These are phyloP conservation scores for Tetradesmus obliquus DNA, from an alignment of 139 green algal genomes.

Conservation along the genomic window DNA sequence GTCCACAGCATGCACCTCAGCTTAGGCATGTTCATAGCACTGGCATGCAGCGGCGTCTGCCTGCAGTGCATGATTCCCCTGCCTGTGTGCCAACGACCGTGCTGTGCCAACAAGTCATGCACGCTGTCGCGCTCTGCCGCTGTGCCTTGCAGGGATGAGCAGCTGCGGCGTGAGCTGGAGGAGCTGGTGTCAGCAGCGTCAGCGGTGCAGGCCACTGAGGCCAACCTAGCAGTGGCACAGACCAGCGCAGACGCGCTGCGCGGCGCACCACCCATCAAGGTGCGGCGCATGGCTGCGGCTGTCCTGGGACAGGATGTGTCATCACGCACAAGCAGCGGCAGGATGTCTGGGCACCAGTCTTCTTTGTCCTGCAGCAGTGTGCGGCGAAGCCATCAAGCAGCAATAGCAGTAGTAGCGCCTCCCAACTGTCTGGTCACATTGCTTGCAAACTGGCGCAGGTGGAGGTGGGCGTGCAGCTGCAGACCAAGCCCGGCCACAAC, in stretches of 20 bases:
- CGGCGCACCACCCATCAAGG: conserved; percentile 18
- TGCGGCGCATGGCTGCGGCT: not conserved
- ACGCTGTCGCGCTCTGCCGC: not conserved
- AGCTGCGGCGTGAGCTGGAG: conserved; percentile 22
- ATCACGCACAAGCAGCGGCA: too few species aligned
- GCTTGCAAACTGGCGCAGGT: conserved; percentile 4
- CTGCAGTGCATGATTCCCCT: too few species aligned
- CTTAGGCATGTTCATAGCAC: too few species aligned
- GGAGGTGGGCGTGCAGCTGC: conserved; percentile 14
- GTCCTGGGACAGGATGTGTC: too few species aligned
- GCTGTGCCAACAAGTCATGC: not conserved
- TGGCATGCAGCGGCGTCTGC: too few species aligned
- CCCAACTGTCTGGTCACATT: too few species aligned
- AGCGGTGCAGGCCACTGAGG: conserved; percentile 30
- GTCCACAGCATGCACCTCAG: too few species aligned
- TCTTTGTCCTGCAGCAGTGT: not conserved
- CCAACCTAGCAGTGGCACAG: not conserved
- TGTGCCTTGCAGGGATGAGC: conserved; percentile 10
- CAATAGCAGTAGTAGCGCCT: too few species aligned
- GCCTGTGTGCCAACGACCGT: not conserved
- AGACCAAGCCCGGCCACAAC: conserved; percentile 29
- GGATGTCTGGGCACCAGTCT: too few species aligned
- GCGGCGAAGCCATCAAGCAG: not conserved
- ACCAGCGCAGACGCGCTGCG: not conserved
- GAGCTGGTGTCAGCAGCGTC: conserved; percentile 25